Conservation (phyloP, 495 filamentous ascomycete species). For the Mycothermus thermophilus region DNA sequence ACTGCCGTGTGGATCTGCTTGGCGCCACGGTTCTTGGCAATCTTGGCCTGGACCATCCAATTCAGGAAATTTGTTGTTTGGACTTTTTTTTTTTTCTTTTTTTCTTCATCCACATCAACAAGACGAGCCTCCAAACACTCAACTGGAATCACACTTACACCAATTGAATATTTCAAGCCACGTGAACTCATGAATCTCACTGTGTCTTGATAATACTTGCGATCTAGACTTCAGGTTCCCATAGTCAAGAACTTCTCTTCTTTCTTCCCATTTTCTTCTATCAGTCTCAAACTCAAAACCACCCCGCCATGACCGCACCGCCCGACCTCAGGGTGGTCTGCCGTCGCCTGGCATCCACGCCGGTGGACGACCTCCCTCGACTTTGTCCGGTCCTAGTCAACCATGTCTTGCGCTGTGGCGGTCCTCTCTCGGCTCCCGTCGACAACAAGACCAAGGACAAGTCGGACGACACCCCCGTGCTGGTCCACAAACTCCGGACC, state of each 20-base stretch:
- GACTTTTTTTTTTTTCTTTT: not conserved
- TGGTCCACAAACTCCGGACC: conserved; percentile 67
- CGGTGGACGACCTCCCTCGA: conserved; percentile 47
- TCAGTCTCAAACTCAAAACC: not conserved
- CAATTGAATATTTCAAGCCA: too few species aligned
- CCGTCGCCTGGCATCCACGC: conserved; percentile 49
- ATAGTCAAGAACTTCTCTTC: too few species aligned
- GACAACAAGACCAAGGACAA: conserved; percentile 37
- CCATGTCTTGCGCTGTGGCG: conserved; percentile 46
- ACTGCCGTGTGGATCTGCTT: too few species aligned
- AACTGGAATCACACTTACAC: too few species aligned
- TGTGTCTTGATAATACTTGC: too few species aligned
- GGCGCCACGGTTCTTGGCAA: too few species aligned
- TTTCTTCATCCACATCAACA: not conserved
- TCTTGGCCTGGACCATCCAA: too few species aligned
- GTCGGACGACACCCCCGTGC: conserved; percentile 44
- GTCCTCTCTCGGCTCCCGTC: conserved; percentile 39
- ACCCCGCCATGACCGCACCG: conserved; percentile 15
- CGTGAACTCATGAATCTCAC: too few species aligned
- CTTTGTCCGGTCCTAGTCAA: conserved; percentile 46
- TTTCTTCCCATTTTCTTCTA: too few species aligned
- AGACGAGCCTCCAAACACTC: not conserved
- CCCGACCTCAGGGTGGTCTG: conserved; percentile 50
- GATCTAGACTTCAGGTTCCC: too few species aligned
- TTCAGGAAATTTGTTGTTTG: conserved; percentile 5